Evolutionary conservation across 1,284 basidiomycete species (phyloP).

Genomic region (Trametes polyzona): DNA sequence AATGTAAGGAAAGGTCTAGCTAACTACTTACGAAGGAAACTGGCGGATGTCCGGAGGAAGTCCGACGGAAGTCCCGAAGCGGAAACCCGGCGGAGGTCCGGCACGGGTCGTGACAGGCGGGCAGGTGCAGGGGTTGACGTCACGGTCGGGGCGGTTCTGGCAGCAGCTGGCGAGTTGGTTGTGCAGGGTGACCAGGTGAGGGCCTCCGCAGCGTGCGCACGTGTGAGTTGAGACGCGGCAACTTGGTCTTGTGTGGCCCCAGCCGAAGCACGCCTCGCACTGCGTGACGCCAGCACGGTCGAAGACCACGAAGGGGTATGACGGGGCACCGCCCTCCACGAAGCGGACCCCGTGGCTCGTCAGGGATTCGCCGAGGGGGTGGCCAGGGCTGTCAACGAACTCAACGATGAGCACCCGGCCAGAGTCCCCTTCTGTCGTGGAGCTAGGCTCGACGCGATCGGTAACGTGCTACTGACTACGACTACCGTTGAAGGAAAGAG

Average conservation of each 20-base stretch:
- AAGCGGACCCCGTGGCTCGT: neutral
- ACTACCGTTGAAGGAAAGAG: too few relatives aligned
- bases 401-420: neutral
- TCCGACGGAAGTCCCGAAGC: too few relatives aligned
- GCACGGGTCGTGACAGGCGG: too few relatives aligned
- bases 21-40: too few relatives aligned
- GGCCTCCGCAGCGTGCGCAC: neutral
- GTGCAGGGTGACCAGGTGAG: neutral
- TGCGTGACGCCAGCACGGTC: neutral
- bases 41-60: too few relatives aligned
- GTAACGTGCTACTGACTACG: too few relatives aligned
- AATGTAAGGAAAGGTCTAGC: too few relatives aligned
- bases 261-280: too few relatives aligned
- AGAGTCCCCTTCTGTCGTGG: neutral
- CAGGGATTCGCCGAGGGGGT: neutral
- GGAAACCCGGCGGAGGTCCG: too few relatives aligned
- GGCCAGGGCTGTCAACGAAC: neutral
- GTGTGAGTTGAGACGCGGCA: neutral
- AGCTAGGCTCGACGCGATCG: too few relatives aligned
- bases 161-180: neutral
- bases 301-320: neutral
- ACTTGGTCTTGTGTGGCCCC: too few relatives aligned
- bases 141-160: neutral
- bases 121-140: neutral
- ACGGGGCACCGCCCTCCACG: too few relatives aligned